Conservation (phyloP, 208 protist species). For the Trypanosoma avium region DNA sequence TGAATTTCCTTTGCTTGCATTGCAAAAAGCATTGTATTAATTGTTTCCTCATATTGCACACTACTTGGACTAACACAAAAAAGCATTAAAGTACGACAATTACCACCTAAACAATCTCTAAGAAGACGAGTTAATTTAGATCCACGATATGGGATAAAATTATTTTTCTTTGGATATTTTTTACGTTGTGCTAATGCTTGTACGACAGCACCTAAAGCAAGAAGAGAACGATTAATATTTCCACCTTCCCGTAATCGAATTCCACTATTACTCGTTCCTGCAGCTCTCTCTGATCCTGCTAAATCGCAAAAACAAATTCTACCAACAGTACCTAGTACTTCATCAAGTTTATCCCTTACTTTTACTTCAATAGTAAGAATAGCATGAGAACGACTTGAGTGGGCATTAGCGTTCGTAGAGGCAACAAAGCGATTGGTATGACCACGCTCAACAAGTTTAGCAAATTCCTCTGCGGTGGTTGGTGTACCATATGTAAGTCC, state of each 20-base stretch:
- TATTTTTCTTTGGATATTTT: constrained; percentile 22
- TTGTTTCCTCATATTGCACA: constrained; percentile 64
- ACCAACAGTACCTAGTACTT: constrained; percentile 54
- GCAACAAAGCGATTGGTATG: constrained; percentile 74
- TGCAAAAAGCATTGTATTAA: constrained; percentile 87
- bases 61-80: constrained; percentile 74
- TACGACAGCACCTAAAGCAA: constrained; percentile 92
- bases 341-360: constrained; percentile 33
- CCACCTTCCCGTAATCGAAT: constrained; percentile 89
- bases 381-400: constrained; percentile 88
- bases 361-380: constrained; percentile 88
- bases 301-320: constrained; percentile 85
- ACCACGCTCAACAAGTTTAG: constrained; percentile 56
- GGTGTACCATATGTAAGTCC: constrained; percentile 70
- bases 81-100: constrained; percentile 82
- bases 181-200: constrained; percentile 74
- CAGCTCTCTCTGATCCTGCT: constrained; percentile 88
- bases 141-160: constrained; percentile 82
- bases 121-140: constrained; percentile 85
- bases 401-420: constrained; percentile 73
- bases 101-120: constrained; percentile 72
- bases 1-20: constrained; percentile 84
- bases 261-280: constrained; percentile 78
- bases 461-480: constrained; percentile 57
- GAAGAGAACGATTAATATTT: constrained; percentile 94